Evolutionary conservation across 306 rosid species (phyloP).

Genomic region (Acacia crassicarpa): DNA sequence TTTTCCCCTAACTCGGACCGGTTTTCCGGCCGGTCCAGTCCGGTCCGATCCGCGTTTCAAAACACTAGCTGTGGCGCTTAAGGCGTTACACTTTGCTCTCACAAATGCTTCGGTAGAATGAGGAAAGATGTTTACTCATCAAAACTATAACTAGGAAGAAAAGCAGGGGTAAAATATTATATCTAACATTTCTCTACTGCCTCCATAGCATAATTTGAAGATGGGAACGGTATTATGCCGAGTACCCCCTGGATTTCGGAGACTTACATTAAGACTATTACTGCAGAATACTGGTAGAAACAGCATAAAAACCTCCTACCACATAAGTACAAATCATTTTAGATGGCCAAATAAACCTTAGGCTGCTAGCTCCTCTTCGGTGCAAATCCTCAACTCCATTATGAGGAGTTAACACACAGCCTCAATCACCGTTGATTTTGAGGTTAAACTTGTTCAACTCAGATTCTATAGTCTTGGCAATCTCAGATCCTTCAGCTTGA

Average conservation of each 20-base stretch:
- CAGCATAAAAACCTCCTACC: conserved; percentile 22
- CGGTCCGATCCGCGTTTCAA: no score
- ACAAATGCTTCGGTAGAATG: not conserved
- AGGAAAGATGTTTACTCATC: not conserved
- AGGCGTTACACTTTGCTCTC: no score
- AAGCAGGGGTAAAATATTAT: conserved; percentile 11
- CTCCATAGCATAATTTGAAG: conserved; percentile 20
- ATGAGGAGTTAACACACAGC: not conserved
- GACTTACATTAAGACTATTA: conserved; percentile 39
- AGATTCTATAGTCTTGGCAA: conserved; percentile 64
- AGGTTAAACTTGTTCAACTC: conserved; percentile 57
- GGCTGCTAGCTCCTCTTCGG: conserved; percentile 6
- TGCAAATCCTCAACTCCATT: not conserved
- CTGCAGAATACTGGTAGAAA: conserved; percentile 28
- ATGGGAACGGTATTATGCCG: conserved; percentile 29
- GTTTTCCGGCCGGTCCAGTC: no score
- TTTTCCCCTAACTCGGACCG: no score
- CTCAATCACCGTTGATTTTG: conserved; percentile 45
- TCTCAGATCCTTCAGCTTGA: conserved; percentile 50
- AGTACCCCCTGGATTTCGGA: conserved; percentile 38
- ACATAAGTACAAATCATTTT: conserved; percentile 25
- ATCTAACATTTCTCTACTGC: conserved; percentile 36
- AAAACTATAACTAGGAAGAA: not conserved
- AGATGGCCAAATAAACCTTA: conserved; percentile 15
- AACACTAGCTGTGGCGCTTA: no score